Evolutionary conservation across 2,329 filamentous ascomycete genomes (phyloP).

Genomic region (Trichophyton verrucosum): DNA sequence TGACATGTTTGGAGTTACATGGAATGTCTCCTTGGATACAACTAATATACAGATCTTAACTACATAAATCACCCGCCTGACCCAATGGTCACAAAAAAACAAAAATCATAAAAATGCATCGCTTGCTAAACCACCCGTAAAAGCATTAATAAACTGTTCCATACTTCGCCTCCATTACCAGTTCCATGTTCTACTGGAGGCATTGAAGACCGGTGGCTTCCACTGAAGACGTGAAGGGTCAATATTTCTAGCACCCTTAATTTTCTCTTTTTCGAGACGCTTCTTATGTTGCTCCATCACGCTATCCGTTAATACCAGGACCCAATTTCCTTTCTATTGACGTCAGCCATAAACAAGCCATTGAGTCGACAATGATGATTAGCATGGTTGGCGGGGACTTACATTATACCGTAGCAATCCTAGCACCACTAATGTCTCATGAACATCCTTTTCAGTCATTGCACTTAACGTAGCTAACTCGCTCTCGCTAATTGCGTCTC

Average conservation of each 20-base stretch:
- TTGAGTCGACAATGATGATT: background rate
- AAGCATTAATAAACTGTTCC: background rate
- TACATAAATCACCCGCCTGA: background rate
- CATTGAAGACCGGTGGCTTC: slow-evolving; percentile 93
- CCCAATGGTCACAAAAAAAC: background rate
- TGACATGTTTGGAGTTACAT: background rate
- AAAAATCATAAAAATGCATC: slow-evolving; percentile 1
- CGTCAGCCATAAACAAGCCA: slow-evolving; percentile 8
- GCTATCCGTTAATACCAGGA: slow-evolving; percentile 80
- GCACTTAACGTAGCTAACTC: slow-evolving; percentile 64
- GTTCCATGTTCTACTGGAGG: slow-evolving; percentile 83
- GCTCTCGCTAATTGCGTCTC: slow-evolving; percentile 62
- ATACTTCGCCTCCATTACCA: slow-evolving; percentile 47
- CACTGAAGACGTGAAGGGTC: slow-evolving; percentile 71
- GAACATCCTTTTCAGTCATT: slow-evolving; percentile 96
- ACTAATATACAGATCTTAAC: background rate
- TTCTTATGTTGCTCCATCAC: slow-evolving; percentile 57
- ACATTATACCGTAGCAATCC: slow-evolving; percentile 88
- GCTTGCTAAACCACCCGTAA: slow-evolving; percentile 1
- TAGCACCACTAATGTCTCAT: slow-evolving; percentile 84
- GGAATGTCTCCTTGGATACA: background rate
- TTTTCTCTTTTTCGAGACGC: slow-evolving; percentile 65
- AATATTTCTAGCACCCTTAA: slow-evolving; percentile 62
- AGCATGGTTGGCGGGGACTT: slow-evolving; percentile 17
- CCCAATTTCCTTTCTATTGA: slow-evolving; percentile 70